These are phyloP conservation scores for Fusarium sp. DNA, from an alignment of 2,329 filamentous ascomycete species.

Conservation along the genomic window DNA sequence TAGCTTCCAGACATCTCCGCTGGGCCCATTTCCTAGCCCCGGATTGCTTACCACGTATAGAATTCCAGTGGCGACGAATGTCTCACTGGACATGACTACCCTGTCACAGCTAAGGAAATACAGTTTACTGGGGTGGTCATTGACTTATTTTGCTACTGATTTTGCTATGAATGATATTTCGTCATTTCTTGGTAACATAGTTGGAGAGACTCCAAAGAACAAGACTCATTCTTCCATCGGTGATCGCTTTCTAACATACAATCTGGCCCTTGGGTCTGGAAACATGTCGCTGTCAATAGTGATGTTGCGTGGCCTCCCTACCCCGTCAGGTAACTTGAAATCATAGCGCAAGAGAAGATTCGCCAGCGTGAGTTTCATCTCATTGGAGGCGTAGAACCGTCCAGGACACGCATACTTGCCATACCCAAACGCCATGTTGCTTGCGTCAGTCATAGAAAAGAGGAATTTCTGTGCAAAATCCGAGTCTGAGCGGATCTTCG, in stretches of 20 bases:
- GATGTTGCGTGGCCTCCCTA: not conserved
- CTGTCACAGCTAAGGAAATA: too few relatives aligned
- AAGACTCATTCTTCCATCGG: too few relatives aligned
- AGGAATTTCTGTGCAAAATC: not conserved
- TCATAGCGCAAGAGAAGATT: slow-evolving; percentile 2
- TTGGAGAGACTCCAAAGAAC: too few relatives aligned
- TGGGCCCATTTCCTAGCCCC: too few relatives aligned
- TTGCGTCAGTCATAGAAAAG: slow-evolving; percentile 1
- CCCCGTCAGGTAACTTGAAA: not conserved
- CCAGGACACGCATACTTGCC: slow-evolving; percentile 3
- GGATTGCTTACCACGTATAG: too few relatives aligned
- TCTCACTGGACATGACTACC: too few relatives aligned
- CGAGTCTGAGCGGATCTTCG: not conserved
- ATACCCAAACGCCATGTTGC: slow-evolving; percentile 8
- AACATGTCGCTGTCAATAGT: slow-evolving; percentile 1
- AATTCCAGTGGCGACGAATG: too few relatives aligned
- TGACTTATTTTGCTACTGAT: too few relatives aligned
- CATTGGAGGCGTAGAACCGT: slow-evolving; percentile 6
- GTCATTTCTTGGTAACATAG: too few relatives aligned
- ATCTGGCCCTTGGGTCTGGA: not conserved
- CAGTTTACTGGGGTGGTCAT: too few relatives aligned
- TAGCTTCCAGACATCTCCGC: too few relatives aligned
- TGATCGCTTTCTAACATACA: not conserved
- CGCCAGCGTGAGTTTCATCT: slow-evolving; percentile 9
- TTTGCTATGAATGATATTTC: too few relatives aligned